Evolutionary conservation across 176 grass and related monocot genomes (phyloP), one percentile per base, ranked within the genome.

Genomic region (Carex pumila): DNA sequence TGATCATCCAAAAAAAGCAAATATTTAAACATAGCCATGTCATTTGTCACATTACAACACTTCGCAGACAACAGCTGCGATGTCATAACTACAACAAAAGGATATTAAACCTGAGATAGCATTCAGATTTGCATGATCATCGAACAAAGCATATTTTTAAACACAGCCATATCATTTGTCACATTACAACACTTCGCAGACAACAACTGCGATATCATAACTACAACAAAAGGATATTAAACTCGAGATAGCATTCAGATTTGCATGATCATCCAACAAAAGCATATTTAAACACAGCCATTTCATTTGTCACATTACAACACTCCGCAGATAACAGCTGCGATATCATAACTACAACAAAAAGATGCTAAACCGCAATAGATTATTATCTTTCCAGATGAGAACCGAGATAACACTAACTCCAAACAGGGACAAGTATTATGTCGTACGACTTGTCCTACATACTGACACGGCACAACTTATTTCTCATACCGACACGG

Each of bases 401-500:
- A 56, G 29, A 56, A 78, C 52, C 57, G 52, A 6, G n/a, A 78
- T 78, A 57, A 34, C 4, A 75, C 29, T 14, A 56, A 57, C 47
- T 30, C 13, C 73, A 78, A 55, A 34, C 73, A 34, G 52, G 32
- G 71, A 53, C 17, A 6, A 71, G 15, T 47, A 39, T 21, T 47
- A n/a, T 50, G 8, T 73, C 19, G 13, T 53, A 74, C 12, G 45
- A 22, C 71, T 74, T 53, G 50, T 74, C 45, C 50, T 30, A 25
- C 45, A 74, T 74, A 74, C 73, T 78, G 52, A 34, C 13, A 78
- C 29, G 11, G 10, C 73, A 78, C 50, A 78, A 78, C 52, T 78
- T 78, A 78, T 57, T 57, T 57, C 25, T 29, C 52, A 78, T 56
- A 74, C 73, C 57, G 52, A 34, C 13, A 78, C 29, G 11, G 10